Evolutionary conservation across 108 stramenopile species (phyloP).

Genomic region (Craspedostauros australis): DNA sequence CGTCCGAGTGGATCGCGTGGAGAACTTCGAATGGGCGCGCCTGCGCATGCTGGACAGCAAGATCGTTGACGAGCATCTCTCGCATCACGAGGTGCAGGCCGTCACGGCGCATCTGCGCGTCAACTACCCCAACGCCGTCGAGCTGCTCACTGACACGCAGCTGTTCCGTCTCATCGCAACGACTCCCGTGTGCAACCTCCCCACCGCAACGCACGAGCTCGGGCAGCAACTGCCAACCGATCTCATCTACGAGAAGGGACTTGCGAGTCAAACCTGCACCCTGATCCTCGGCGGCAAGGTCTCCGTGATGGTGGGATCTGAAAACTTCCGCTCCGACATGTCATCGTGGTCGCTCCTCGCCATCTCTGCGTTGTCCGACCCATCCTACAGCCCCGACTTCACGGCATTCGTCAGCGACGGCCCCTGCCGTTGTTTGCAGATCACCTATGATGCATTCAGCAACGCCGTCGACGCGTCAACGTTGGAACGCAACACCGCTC

Average conservation of each 20-base stretch:
- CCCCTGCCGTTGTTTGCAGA: conserved; percentile 65
- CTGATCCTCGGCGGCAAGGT: conserved; percentile 82
- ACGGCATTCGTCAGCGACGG: conserved; percentile 70
- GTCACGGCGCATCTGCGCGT: conserved; percentile 75
- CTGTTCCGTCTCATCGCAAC: conserved; percentile 47
- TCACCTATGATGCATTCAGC: conserved; percentile 43
- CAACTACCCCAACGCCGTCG: conserved; percentile 58
- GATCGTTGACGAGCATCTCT: conserved; percentile 69
- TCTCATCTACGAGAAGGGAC: conserved; percentile 63
- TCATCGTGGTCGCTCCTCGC: conserved; percentile 86
- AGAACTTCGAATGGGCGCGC: conserved; percentile 64
- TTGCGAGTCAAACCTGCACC: conserved; percentile 59
- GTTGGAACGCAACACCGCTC: conserved; percentile 45
- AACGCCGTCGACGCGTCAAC: conserved; percentile 71
- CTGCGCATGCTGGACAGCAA: conserved; percentile 77
- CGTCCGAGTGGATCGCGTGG: conserved; percentile 40
- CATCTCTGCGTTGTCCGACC: conserved; percentile 48
- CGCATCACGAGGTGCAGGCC: conserved; percentile 65
- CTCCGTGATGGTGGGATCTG: conserved; percentile 75
- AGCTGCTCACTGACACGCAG: conserved; percentile 60
- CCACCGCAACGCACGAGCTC: conserved; percentile 45
- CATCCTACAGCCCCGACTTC: conserved; percentile 71
- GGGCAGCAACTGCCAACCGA: conserved; percentile 34
- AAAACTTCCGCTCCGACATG: conserved; percentile 78
- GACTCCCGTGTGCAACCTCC: conserved; percentile 57